These are phyloP conservation scores for Cyclocybe aegerita DNA, from an alignment of 768 basidiomycete species.

Conservation along the genomic window DNA sequence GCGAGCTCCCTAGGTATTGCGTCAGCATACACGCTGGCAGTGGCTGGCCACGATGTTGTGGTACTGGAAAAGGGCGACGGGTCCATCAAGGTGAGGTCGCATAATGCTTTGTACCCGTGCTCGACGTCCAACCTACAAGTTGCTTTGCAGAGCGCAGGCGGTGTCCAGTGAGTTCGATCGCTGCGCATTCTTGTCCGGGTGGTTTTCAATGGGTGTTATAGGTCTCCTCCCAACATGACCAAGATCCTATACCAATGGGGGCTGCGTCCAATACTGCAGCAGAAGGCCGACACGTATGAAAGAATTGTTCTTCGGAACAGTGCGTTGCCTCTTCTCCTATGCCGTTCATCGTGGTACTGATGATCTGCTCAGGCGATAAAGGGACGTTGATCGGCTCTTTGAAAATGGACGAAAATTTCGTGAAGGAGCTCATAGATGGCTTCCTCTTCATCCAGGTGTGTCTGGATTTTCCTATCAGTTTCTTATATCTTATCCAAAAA, in stretches of 20 bases:
- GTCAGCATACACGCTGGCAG: slow-evolving; percentile 48
- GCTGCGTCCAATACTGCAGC: slow-evolving; percentile 39
- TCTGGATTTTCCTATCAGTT: slow-evolving; percentile 5
- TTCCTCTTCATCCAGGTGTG: slow-evolving; percentile 42
- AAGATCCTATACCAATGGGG: slow-evolving; percentile 56
- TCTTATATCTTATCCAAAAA: not conserved
- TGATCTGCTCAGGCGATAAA: slow-evolving; percentile 34
- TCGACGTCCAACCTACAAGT: not conserved
- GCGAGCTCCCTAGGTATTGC: slow-evolving; percentile 37
- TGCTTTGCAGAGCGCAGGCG: slow-evolving; percentile 6
- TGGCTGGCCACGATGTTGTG: slow-evolving; percentile 53
- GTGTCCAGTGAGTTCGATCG: slow-evolving; percentile 4
- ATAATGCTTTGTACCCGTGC: not conserved
- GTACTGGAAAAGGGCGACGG: slow-evolving; percentile 45
- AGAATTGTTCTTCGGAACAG: slow-evolving; percentile 20
- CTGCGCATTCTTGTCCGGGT: not conserved
- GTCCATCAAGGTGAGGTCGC: slow-evolving; percentile 3
- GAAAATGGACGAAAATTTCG: slow-evolving; percentile 34
- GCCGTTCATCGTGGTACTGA: not conserved
- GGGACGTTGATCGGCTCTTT: slow-evolving; percentile 44
- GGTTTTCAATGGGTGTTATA: slow-evolving; percentile 4
- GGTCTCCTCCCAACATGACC: slow-evolving; percentile 56
- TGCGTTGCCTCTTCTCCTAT: not conserved
- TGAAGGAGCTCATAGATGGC: slow-evolving; percentile 30
- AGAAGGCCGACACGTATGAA: slow-evolving; percentile 32